Conservation (phyloP, 108 stramenopile species). For the Nitzschia sp. region DNA sequence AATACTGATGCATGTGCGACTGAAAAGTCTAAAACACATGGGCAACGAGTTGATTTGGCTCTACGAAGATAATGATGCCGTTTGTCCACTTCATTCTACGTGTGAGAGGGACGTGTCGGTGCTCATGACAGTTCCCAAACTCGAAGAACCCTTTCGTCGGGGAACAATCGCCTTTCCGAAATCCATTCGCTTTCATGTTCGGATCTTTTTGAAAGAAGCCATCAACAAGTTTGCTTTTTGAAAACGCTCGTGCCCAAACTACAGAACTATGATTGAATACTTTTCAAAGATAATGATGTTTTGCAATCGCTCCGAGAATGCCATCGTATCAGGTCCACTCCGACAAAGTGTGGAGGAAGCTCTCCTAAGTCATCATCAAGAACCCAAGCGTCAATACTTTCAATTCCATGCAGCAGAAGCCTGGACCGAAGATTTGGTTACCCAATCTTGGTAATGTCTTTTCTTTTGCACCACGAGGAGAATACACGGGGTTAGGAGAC, state of each 20-base stretch:
- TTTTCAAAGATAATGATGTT: conserved; percentile 19
- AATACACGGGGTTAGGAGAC: too few relatives aligned
- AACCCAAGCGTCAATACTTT: conserved; percentile 9
- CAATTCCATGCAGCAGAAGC: conserved; percentile 8
- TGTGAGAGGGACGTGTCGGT: background rate
- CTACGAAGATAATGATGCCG: background rate
- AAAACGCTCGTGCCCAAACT: background rate
- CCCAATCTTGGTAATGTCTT: too few relatives aligned
- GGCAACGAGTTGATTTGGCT: conserved; percentile 1
- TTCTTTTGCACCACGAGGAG: too few relatives aligned
- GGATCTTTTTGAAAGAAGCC: background rate
- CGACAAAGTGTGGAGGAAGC: conserved; percentile 17
- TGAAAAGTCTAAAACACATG: background rate
- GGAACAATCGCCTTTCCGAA: background rate
- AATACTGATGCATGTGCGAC: conserved; percentile 5
- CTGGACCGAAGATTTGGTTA: conserved; percentile 13
- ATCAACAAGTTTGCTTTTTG: conserved; percentile 18
- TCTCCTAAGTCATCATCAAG: background rate
- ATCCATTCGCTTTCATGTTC: background rate
- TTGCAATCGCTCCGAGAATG: conserved; percentile 2
- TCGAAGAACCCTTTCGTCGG: background rate
- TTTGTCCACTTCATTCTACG: background rate
- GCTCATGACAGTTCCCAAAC: background rate
- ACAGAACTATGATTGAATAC: conserved; percentile 1
- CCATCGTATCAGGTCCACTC: conserved; percentile 2